phyloP scores from a whole-genome alignment of 2,329 filamentous ascomycete genomes.

The Pleomassaria siparia region DNA sequence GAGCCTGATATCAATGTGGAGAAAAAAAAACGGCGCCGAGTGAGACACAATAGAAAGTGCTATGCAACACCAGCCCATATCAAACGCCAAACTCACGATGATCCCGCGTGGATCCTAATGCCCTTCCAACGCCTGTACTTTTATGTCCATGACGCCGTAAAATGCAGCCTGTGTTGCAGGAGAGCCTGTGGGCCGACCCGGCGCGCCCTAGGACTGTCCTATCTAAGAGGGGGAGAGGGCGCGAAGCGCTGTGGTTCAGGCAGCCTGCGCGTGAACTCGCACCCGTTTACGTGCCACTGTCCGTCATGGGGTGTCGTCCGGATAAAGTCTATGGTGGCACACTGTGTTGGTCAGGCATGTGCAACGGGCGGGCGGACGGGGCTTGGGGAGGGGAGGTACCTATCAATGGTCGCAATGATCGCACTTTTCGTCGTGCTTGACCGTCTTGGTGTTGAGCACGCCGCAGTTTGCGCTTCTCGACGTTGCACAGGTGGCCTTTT shows the following conservation, averaged over 20 bases:
- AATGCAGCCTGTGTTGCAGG: conserved; percentile 40
- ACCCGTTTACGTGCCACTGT: conserved; percentile 31
- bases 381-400: conserved; percentile 23
- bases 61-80: conserved; percentile 40
- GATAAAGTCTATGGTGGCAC: conserved; percentile 32
- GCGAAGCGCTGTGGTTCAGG: conserved; percentile 21
- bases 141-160: conserved; percentile 44
- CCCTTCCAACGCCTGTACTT: conserved; percentile 44
- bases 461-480: conserved; percentile 47
- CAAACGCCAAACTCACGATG: conserved; percentile 41
- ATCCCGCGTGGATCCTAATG: conserved; percentile 35
- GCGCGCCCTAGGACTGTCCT: conserved; percentile 16
- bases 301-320: conserved; percentile 37
- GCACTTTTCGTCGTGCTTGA: conserved; percentile 53
- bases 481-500: conserved; percentile 50
- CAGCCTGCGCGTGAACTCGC: conserved; percentile 29
- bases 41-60: conserved; percentile 37
- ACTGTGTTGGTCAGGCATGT: conserved; percentile 34
- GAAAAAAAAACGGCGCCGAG: conserved; percentile 24
- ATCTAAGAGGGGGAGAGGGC: conserved; percentile 22
- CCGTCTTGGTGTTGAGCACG: conserved; percentile 45
- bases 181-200: conserved; percentile 19
- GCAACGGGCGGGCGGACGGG: conserved; percentile 17
- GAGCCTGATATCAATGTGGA: conserved; percentile 20
- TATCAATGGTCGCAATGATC: conserved; percentile 49